Evolutionary conservation across 2,329 filamentous ascomycete genomes (phyloP).

Genomic region (Fusarium multiceps): DNA sequence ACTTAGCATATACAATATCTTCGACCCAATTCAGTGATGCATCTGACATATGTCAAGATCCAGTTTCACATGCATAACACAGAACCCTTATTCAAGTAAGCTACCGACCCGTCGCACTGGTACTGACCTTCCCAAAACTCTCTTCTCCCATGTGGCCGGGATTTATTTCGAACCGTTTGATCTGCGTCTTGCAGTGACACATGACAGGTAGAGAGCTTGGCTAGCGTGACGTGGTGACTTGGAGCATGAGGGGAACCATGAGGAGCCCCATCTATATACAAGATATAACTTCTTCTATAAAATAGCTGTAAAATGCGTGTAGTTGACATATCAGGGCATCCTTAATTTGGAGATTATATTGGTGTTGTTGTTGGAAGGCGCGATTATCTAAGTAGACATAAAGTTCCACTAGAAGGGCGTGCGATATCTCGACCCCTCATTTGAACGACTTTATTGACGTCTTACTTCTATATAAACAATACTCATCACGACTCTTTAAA

Average conservation of each 20-base stretch:
- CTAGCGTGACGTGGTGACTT: neutral
- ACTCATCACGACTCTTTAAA: neutral
- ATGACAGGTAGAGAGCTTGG: conserved; percentile 1
- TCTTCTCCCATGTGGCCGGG: neutral
- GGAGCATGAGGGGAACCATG: neutral
- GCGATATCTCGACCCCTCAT: neutral
- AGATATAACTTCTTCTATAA: neutral
- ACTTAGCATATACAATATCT: neutral
- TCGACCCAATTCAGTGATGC: neutral
- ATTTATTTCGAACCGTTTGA: neutral
- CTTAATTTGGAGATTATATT: neutral
- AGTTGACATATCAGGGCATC: neutral
- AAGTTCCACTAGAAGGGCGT: neutral
- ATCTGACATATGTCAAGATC: neutral
- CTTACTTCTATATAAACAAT: neutral
- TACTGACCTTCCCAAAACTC: conserved; percentile 1
- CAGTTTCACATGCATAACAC: neutral
- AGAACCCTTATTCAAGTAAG: neutral
- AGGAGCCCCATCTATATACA: neutral
- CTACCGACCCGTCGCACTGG: conserved; percentile 3
- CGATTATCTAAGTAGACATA: neutral
- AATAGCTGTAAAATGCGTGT: neutral
- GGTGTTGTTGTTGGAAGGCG: neutral
- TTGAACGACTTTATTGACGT: neutral
- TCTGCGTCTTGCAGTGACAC: conserved; percentile 4